These are phyloP conservation scores for Nematodospora anomalae DNA, from an alignment of 1,139 yeast genomes.

Conservation along the genomic window DNA sequence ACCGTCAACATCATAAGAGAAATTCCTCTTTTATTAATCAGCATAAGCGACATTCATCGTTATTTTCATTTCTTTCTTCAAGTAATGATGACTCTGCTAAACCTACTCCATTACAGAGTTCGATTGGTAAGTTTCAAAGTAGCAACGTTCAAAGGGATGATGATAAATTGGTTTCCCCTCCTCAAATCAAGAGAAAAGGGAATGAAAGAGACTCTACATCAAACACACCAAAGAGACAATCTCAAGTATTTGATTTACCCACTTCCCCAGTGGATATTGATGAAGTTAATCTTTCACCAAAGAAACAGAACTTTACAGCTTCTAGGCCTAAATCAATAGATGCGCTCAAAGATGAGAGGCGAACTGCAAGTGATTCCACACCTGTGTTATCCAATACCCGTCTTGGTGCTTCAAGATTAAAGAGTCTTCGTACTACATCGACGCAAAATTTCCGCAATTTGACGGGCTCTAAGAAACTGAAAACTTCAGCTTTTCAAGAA, in stretches of 20 bases:
- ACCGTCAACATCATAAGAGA: conserved; percentile 13
- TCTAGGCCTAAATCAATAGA: conserved; percentile 14
- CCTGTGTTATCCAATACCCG: conserved; percentile 8
- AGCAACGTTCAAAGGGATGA: conserved; percentile 6
- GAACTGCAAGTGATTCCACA: conserved; percentile 32
- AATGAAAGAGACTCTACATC: conserved; percentile 6
- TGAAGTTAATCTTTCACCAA: conserved; percentile 37
- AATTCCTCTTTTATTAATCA: conserved; percentile 30
- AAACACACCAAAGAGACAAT: conserved; percentile 2
- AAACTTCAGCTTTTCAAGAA: conserved; percentile 91
- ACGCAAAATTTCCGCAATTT: conserved; percentile 46
- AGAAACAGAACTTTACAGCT: conserved; percentile 31
- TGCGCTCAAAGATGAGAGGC: conserved; percentile 28
- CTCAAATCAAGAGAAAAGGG: conserved; percentile 23
- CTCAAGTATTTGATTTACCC: conserved; percentile 11
- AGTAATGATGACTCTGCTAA: conserved; percentile 8
- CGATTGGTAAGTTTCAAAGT: conserved; percentile 1
- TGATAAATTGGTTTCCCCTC: conserved; percentile 26
- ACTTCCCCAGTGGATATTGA: conserved; percentile 30
- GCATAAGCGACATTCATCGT: conserved; percentile 46
- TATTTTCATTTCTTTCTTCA: conserved; percentile 43
- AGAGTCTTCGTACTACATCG: conserved; percentile 44
- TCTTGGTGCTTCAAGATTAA: conserved; percentile 29
- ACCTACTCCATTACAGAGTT: conserved; percentile 3
- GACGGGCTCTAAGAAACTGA: conserved; percentile 52